Percentiles rank a stretch among this genome's conserved stretches.
These are phyloP conservation scores for Urostyla sp. DNA, from an alignment of 73 alveolate genomes.

Conservation along the genomic window DNA sequence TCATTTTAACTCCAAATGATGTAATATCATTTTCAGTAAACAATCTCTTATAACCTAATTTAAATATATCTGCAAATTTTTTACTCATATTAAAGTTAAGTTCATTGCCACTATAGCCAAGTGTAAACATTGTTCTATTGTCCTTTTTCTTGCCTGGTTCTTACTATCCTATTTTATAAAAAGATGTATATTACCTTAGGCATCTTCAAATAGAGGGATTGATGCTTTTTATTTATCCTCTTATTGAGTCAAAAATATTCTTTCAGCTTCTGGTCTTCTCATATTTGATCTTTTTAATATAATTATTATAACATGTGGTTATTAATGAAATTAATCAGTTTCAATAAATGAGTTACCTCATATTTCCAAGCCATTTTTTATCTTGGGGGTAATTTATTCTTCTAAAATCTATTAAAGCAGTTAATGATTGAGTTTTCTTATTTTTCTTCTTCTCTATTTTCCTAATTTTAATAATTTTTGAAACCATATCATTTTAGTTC, in stretches of 20 bases:
- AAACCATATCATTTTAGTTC: too few species aligned
- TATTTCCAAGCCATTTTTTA: slow-evolving; percentile 39
- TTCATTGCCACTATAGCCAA: slow-evolving; percentile 40
- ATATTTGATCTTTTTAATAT: too few species aligned
- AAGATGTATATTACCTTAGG: too few species aligned
- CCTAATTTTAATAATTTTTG: too few species aligned
- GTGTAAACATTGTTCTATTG: slow-evolving; percentile 16
- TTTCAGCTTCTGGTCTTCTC: not conserved
- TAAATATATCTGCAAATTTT: not conserved
- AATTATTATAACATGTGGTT: slow-evolving; percentile 5
- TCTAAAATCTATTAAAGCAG: too few species aligned
- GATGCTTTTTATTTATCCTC: not conserved
- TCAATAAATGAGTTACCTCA: slow-evolving; percentile 12
- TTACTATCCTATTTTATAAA: too few species aligned
- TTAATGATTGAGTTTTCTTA: too few species aligned
- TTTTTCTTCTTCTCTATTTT: too few species aligned
- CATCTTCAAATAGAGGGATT: slow-evolving; percentile 11
- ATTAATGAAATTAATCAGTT: not conserved
- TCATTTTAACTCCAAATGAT: slow-evolving; percentile 43
- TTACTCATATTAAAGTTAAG: slow-evolving; percentile 21
- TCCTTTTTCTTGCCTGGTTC: not conserved
- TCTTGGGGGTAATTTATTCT: slow-evolving; percentile 5
- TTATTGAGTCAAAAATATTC: not conserved
- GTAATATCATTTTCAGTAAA: slow-evolving; percentile 39
- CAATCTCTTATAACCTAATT: slow-evolving; percentile 14